Evolutionary conservation across 2,329 filamentous ascomycete species (phyloP), one percentile per base, ranked within the genome.

Genomic region (Trichoderma citrinoviride): DNA sequence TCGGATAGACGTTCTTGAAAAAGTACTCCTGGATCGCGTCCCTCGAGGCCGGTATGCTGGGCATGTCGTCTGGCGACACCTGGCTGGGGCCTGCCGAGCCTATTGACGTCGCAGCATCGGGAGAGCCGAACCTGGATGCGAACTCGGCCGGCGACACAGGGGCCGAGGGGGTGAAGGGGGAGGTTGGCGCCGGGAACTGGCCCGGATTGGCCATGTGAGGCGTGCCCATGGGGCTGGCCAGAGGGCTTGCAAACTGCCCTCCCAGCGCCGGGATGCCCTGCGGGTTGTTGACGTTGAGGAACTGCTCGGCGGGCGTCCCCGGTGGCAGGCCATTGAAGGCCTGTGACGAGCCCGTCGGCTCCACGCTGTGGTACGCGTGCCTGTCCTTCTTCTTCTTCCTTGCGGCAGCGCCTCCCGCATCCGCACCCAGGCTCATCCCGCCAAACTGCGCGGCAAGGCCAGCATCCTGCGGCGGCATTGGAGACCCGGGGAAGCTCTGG

Each of bases 341-440:
- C 72, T 90, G 87, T 6, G 88, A 87, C 40, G 87, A 87, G 56
- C 87, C 87, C 5, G 82, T 82, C 23, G 90, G 87, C 69, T 94
- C 92, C 61, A 98, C 86, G 44, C 87, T 89, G 77, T 98, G 94
- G 77, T 96, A 91, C 68, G 93, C 94, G 78, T 98, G 94, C 66
- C 92, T 87, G 76, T 97, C 90, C 84, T 97, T 97, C 87, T 97
- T 98, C 83, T 93, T 92, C 77, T 83, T 90, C 75, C 87, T 83
- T 65, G 78, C 78, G 2, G 80, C 80, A 55, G 81, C 80, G 27
- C 44, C 56, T 52, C 82, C 76, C 40, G 75, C 73, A 17, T 63
- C 63, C 10, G 60, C 44, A 40, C 17, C 87, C 70, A 96, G 80
- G 46, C 83, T 88, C 84, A 96, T 86, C 66, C 87, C 87, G 47